Percentiles rank a stretch among this genome's conserved stretches.
Conservation (phyloP, 345 rosid genomes). For the Arabidopsis arenosa region DNA sequence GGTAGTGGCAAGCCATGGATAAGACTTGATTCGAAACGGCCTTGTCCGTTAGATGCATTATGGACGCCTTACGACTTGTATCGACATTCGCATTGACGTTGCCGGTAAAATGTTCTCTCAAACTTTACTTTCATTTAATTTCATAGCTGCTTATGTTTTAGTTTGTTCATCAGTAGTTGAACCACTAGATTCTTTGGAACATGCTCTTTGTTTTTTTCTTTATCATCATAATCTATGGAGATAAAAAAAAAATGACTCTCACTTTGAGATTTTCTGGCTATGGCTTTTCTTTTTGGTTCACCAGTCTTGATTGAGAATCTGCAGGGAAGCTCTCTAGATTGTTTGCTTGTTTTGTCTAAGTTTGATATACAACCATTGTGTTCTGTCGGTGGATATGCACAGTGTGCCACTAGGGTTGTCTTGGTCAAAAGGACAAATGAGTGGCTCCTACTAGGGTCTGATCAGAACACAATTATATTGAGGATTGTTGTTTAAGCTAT, state of each 20-base stretch:
- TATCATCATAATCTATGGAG: slow-evolving; percentile 5
- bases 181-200: slow-evolving; percentile 34
- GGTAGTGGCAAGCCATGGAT: slow-evolving; percentile 89
- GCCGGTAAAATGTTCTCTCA: slow-evolving; percentile 22
- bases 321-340: slow-evolving; percentile 19
- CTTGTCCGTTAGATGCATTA: slow-evolving; percentile 68
- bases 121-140: neutral
- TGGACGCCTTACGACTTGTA: slow-evolving; percentile 80
- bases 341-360: slow-evolving; percentile 37
- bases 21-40: slow-evolving; percentile 65
- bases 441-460: slow-evolving; percentile 42
- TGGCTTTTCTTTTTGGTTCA: neutral
- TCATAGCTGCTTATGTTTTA: slow-evolving; percentile 21
- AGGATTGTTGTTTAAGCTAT: slow-evolving; percentile 18
- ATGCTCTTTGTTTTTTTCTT: slow-evolving; percentile 10
- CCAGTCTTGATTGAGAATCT: slow-evolving; percentile 8
- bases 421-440: slow-evolving; percentile 19
- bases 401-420: slow-evolving; percentile 26
- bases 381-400: slow-evolving; percentile 42
- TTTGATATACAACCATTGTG: slow-evolving; percentile 23
- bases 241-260: slow-evolving; percentile 6
- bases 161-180: slow-evolving; percentile 41
- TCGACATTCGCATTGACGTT: slow-evolving; percentile 50
- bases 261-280: slow-evolving; percentile 4
- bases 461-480: slow-evolving; percentile 11